Conservation (phyloP, 176 grass and related monocot genomes). For the Aegilops speltoides region DNA sequence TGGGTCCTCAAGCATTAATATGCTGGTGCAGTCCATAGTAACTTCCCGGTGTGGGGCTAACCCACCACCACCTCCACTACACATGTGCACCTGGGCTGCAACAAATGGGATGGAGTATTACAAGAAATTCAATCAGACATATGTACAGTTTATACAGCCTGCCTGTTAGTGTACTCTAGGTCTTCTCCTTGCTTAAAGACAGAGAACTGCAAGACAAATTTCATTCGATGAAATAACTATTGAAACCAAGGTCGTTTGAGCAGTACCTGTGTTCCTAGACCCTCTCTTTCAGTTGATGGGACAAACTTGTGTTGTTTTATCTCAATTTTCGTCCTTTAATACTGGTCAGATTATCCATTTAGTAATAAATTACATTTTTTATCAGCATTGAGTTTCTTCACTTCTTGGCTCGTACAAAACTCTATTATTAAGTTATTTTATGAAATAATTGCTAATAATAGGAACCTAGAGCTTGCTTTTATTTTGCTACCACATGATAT, state of each 20-base stretch:
- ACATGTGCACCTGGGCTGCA: neutral
- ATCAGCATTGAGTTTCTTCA: neutral
- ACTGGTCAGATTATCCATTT: conserved; percentile 4
- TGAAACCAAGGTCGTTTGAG: neutral
- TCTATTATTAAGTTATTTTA: neutral
- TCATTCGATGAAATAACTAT: conserved; percentile 1
- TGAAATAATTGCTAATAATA: neutral
- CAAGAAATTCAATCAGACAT: neutral
- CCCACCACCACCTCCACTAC: neutral
- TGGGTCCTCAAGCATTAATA: conserved; percentile 6
- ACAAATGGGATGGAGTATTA: neutral
- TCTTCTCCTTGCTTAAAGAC: neutral
- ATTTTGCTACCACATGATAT: neutral
- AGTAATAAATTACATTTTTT: neutral
- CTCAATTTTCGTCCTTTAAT: neutral
- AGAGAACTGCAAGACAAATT: neutral
- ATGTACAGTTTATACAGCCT: neutral
- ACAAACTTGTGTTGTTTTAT: neutral
- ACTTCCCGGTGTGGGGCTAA: neutral
- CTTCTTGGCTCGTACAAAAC: neutral
- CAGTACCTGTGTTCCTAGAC: neutral
- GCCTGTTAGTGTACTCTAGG: neutral
- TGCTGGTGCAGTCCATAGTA: neutral
- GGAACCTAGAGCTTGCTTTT: conserved; percentile 4
- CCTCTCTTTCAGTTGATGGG: neutral